A percentile compares a stretch with the other conserved stretches of the same genome.
Evolutionary conservation across 2,329 filamentous ascomycete species (phyloP).

Genomic region (Rhinocladiella mackenziei): DNA sequence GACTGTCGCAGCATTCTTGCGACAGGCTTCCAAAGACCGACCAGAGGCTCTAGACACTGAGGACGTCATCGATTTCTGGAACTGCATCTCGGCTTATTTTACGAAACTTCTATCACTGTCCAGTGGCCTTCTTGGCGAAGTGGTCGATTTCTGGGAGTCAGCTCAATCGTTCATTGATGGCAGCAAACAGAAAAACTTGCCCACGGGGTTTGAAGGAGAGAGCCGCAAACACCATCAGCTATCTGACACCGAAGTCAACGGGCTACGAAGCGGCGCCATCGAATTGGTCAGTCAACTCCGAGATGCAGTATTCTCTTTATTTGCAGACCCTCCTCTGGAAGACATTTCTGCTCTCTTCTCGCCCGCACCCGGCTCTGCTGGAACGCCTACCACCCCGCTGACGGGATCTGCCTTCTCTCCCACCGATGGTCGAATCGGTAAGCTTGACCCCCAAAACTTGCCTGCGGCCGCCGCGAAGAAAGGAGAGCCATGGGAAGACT

Average conservation of each 20-base stretch:
- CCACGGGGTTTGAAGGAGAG: constrained; percentile 74
- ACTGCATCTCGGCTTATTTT: constrained; percentile 74
- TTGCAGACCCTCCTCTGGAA: constrained; percentile 81
- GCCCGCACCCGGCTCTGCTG: constrained; percentile 54
- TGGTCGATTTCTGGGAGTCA: constrained; percentile 91
- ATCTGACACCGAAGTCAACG: constrained; percentile 63
- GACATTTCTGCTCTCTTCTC: constrained; percentile 86
- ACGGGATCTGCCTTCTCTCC: constrained; percentile 63
- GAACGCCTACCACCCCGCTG: constrained; percentile 54
- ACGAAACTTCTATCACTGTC: constrained; percentile 67
- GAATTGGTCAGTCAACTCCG: constrained; percentile 82
- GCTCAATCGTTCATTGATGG: constrained; percentile 86
- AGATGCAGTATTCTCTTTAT: constrained; percentile 75
- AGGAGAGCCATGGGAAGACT: constrained; percentile 85
- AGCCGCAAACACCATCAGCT: constrained; percentile 78
- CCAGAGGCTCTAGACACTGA: constrained; percentile 68
- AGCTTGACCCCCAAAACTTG: constrained; percentile 71
- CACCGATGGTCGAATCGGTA: constrained; percentile 65
- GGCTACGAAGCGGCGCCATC: constrained; percentile 71
- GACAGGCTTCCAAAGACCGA: constrained; percentile 66
- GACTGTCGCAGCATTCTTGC: constrained; percentile 69
- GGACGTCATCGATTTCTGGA: constrained; percentile 87
- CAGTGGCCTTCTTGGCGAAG: constrained; percentile 78
- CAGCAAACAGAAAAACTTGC: constrained; percentile 73
- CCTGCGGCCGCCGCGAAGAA: constrained; percentile 72